Percentiles rank a stretch among this genome's conserved stretches.
Conservation (phyloP, 805 yeast genomes). For the Zygoascus bituminiphila region DNA sequence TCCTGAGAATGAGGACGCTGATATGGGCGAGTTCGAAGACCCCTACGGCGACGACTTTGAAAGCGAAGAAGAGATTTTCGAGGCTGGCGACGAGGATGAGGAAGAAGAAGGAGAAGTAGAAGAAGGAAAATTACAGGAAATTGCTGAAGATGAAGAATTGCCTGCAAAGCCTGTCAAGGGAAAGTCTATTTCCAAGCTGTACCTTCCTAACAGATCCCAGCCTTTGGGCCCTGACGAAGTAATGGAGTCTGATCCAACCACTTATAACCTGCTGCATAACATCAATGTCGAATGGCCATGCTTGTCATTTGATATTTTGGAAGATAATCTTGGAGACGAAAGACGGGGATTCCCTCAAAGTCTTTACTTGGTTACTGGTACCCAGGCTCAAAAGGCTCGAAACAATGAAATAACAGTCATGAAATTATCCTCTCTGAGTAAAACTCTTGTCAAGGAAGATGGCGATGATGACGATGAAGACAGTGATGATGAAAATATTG, state of each 20-base stretch:
- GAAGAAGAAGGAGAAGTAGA: conserved; percentile 62
- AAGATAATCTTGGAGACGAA: conserved; percentile 79
- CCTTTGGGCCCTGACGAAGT: conserved; percentile 95
- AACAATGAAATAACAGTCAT: conserved; percentile 84
- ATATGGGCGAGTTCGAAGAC: conserved; percentile 52
- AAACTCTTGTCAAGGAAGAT: conserved; percentile 75
- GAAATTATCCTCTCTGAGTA: conserved; percentile 72
- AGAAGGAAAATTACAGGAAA: conserved; percentile 24
- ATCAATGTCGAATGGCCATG: conserved; percentile 97
- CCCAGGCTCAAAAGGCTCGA: conserved; percentile 80
- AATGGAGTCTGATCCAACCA: conserved; percentile 91
- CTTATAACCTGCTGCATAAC: conserved; percentile 92
- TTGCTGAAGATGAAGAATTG: conserved; percentile 24
- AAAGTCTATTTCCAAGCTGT: conserved; percentile 38
- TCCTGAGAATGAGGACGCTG: conserved; percentile 21
- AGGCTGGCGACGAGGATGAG: conserved; percentile 85
- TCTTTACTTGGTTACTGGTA: conserved; percentile 78
- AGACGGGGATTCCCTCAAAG: conserved; percentile 87
- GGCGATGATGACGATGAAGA: conserved; percentile 67
- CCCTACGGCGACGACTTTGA: conserved; percentile 78
- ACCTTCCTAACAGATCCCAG: conserved; percentile 79
- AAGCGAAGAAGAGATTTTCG: conserved; percentile 64
- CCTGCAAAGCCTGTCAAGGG: conserved; percentile 26
- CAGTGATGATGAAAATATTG: conserved; percentile 64
- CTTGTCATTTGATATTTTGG: conserved; percentile 78